Conservation (phyloP, 2,329 filamentous ascomycete species). For the Cordyceps javanica region DNA sequence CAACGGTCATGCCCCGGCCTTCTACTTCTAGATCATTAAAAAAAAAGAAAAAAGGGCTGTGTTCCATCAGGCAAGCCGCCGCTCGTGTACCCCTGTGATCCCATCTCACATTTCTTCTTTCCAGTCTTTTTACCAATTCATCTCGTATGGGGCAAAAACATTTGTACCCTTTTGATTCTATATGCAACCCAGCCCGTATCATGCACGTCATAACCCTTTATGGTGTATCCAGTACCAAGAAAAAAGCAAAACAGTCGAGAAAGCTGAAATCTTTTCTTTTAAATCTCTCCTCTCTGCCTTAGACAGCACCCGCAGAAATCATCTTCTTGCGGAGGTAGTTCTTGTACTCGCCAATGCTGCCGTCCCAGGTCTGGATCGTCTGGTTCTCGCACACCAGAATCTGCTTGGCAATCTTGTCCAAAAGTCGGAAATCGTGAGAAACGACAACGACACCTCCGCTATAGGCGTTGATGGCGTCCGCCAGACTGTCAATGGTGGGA, state of each 20-base stretch:
- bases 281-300: conserved; percentile 32
- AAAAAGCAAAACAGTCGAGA: neutral
- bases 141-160: neutral
- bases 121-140: conserved; percentile 4
- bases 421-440: conserved; percentile 95
- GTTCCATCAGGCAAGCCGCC: neutral
- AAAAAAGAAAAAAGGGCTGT: too few species aligned
- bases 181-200: conserved; percentile 20
- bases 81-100: neutral
- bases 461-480: conserved; percentile 95
- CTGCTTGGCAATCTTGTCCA: conserved; percentile 99
- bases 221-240: conserved; percentile 12
- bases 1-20: neutral
- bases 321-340: conserved; percentile 99
- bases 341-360: conserved; percentile 92
- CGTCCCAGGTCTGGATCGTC: conserved; percentile 84
- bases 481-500: conserved; percentile 93
- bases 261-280: neutral
- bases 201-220: conserved; percentile 11
- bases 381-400: conserved; percentile 99
- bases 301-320: conserved; percentile 80
- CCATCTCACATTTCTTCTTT: neutral
- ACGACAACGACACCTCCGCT: conserved; percentile 96
- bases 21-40: conserved; percentile 9
- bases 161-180: conserved; percentile 9